Evolutionary conservation across 2,329 filamentous ascomycete species (phyloP).

Genomic region (Neobulgaria alba): DNA sequence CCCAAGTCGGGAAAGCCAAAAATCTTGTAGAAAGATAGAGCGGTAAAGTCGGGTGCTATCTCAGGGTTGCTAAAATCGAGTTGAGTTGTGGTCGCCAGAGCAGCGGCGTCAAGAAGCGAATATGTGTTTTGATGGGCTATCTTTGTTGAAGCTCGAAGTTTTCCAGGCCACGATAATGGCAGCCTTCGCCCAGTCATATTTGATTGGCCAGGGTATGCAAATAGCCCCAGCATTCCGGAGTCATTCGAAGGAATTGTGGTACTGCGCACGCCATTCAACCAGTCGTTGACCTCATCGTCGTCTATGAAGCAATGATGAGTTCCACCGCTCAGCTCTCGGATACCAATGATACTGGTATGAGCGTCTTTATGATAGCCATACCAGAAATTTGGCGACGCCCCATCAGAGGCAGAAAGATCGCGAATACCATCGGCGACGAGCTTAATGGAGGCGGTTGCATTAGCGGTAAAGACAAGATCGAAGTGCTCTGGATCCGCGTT

Average conservation of each 20-base stretch:
- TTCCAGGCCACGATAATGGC: conserved; percentile 58
- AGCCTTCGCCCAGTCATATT: conserved; percentile 51
- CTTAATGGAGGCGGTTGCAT: conserved; percentile 88
- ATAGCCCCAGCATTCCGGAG: conserved; percentile 36
- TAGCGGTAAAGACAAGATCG: conserved; percentile 82
- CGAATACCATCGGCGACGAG: conserved; percentile 70
- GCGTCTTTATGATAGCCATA: conserved; percentile 63
- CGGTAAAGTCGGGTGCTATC: conserved; percentile 70
- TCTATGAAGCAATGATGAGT: conserved; percentile 54
- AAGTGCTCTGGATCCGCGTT: conserved; percentile 72
- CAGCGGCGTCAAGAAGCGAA: conserved; percentile 79
- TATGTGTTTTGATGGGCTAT: conserved; percentile 35
- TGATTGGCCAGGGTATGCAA: conserved; percentile 63
- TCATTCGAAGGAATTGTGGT: conserved; percentile 23
- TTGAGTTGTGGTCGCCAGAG: conserved; percentile 65
- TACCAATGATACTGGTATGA: conserved; percentile 18
- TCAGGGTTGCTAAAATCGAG: conserved; percentile 58
- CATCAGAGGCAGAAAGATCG: conserved; percentile 53
- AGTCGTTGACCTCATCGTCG: conserved; percentile 54
- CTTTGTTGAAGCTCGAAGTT: conserved; percentile 33
- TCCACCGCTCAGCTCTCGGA: conserved; percentile 58
- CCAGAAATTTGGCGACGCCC: conserved; percentile 54
- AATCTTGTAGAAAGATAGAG: conserved; percentile 88
- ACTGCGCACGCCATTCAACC: conserved; percentile 40
- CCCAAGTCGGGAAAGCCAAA: conserved; percentile 92